Percentiles rank a stretch among this genome's conserved stretches.
Evolutionary conservation across 2,329 filamentous ascomycete genomes (phyloP).

Genomic region (Diplodia corticola): DNA sequence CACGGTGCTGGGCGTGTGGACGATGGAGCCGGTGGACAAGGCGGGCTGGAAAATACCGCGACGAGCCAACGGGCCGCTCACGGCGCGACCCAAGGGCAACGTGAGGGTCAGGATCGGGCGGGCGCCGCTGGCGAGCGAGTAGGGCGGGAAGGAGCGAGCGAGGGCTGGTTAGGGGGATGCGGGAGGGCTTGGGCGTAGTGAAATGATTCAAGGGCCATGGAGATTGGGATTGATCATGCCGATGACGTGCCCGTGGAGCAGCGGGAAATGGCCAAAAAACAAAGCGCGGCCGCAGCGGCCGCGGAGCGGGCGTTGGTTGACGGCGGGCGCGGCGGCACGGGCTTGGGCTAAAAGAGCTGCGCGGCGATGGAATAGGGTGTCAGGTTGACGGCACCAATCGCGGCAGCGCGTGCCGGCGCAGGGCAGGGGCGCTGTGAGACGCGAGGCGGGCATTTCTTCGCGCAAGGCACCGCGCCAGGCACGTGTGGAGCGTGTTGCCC

Average conservation of each 20-base stretch:
- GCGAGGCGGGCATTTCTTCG: neutral
- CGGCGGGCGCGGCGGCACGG: constrained; percentile 13
- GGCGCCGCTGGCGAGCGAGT: constrained; percentile 28
- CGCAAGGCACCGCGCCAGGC: neutral
- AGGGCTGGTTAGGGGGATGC: neutral
- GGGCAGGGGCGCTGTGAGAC: constrained; percentile 6
- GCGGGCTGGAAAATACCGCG: constrained; percentile 53
- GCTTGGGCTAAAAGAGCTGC: neutral
- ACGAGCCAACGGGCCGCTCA: constrained; percentile 47
- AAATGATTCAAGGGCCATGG: constrained; percentile 19
- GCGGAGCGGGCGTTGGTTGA: neutral
- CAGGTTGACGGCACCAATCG: constrained; percentile 6
- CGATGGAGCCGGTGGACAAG: constrained; percentile 48
- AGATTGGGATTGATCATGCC: constrained; percentile 19
- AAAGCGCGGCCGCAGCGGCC: constrained; percentile 13
- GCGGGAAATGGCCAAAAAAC: constrained; percentile 14
- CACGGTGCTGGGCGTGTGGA: constrained; percentile 57
- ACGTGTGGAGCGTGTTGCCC: neutral
- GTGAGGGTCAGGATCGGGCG: constrained; percentile 56
- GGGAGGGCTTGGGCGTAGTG: constrained; percentile 13
- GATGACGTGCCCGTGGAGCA: constrained; percentile 17
- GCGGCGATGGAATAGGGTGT: constrained; percentile 8
- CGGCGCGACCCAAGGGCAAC: constrained; percentile 54
- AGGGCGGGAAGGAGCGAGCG: neutral
- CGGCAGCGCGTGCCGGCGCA: neutral